phyloP scores from a whole-genome alignment of 805 yeast species.

The Kuraishia molischiana region DNA sequence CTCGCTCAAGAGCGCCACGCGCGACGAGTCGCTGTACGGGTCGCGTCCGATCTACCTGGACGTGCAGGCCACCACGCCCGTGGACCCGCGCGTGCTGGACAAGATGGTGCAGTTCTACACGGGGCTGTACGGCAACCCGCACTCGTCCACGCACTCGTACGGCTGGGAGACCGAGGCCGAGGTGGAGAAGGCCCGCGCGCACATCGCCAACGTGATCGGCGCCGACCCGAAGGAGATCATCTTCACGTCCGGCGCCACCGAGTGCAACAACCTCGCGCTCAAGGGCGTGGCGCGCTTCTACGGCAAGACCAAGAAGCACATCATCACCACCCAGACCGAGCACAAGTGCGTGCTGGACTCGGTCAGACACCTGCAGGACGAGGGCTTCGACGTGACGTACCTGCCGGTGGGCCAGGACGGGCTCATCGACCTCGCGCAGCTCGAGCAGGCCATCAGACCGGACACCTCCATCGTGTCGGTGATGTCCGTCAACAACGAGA shows the following conservation, averaged over 20 bases:
- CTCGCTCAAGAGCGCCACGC: constrained; percentile 27
- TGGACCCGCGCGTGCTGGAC: constrained; percentile 92
- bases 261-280: constrained; percentile 87
- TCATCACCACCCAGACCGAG: constrained; percentile 94
- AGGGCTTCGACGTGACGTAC: constrained; percentile 93
- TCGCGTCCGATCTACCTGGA: constrained; percentile 91
- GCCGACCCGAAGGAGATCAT: constrained; percentile 97
- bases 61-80: constrained; percentile 97
- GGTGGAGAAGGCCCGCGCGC: constrained; percentile 76
- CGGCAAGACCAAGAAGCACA: constrained; percentile 80
- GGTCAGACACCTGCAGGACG: constrained; percentile 89
- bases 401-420: constrained; percentile 80
- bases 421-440: constrained; percentile 62
- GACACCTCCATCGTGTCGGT: constrained; percentile 86
- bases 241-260: constrained; percentile 97
- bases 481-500: constrained; percentile 97
- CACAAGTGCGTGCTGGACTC: constrained; percentile 99
- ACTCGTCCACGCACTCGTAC: constrained; percentile 91
- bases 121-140: constrained; percentile 96
- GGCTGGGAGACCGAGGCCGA: constrained; percentile 98
- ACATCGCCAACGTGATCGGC: constrained; percentile 74
- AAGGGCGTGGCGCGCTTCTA: constrained; percentile 96
- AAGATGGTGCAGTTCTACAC: constrained; percentile 80
- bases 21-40: constrained; percentile 41
- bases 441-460: constrained; percentile 77